A percentile compares a stretch with the other conserved stretches of the same genome.
phyloP scores from a whole-genome alignment of 2,329 filamentous ascomycete genomes.

The Dactylellina leptospora region DNA sequence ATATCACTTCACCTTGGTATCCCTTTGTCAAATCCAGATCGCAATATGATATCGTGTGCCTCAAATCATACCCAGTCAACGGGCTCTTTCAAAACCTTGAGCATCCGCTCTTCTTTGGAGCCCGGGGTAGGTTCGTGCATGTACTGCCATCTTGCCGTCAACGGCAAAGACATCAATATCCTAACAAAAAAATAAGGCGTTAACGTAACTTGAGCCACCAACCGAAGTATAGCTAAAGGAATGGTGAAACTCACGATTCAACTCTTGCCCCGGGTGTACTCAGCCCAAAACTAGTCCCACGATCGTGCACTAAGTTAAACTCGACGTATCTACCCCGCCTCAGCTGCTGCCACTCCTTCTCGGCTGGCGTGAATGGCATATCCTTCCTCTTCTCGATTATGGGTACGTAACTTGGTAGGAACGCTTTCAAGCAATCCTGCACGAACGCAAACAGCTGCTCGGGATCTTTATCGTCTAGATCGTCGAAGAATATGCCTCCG shows the following conservation, averaged over 20 bases:
- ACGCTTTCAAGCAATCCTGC: constrained; percentile 83
- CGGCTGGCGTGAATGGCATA: constrained; percentile 83
- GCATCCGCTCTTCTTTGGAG: constrained; percentile 78
- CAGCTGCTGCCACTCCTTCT: constrained; percentile 97
- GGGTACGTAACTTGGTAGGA: constrained; percentile 88
- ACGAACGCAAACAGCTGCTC: constrained; percentile 91
- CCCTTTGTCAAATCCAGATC: neutral
- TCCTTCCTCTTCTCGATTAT: constrained; percentile 89
- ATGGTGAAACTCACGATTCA: constrained; percentile 65
- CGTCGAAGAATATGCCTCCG: constrained; percentile 98
- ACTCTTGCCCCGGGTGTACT: constrained; percentile 90
- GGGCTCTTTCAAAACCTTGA: constrained; percentile 74
- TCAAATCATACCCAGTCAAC: constrained; percentile 71
- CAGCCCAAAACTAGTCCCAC: constrained; percentile 91
- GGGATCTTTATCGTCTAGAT: constrained; percentile 85
- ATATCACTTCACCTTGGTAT: neutral
- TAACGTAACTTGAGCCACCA: neutral
- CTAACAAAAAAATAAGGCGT: constrained; percentile 62
- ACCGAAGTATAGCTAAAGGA: neutral
- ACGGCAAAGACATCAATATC: constrained; percentile 94
- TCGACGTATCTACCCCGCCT: constrained; percentile 95
- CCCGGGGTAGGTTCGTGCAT: constrained; percentile 85
- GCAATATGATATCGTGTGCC: neutral
- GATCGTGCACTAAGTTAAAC: constrained; percentile 97
- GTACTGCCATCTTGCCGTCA: constrained; percentile 93